Base-by-base conservation (phyloP, 306 rosid genomes). In the Fragaria ananassa region DNA sequence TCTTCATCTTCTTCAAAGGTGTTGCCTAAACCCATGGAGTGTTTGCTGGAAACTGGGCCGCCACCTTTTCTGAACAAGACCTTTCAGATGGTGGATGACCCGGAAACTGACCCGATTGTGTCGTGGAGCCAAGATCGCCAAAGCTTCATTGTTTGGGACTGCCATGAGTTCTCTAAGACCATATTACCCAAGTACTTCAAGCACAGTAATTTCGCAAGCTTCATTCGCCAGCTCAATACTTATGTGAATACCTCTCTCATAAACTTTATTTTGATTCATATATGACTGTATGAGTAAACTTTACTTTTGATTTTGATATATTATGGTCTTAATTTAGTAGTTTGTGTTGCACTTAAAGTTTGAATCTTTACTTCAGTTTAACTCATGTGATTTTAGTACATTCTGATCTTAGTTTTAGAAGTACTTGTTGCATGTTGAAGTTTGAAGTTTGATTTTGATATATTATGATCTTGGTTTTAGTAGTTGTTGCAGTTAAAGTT, bases 221-320 rank as follows among this genome's bases (percentile, higher is more conserved):
- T 95, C 86, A 78, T 95, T 67, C 99, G 99, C 77, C 99, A 95
- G 83, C 99, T 95, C 72, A 95, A 95, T 21, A 95, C 97, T 74
- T 95, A 95, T 2, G 99, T 95, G 68, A 86, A 90, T 80, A 14
- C 42, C 0, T 64, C 34, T 25, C 17, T 7, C n/a, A 15, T 71
- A 18, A 17, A 74, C 8, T 25, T 27, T 39, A 11, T 46, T 53
- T 51, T 8, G 12, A n/a, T 8, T 18, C 13, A 31, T 29, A 46
- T 46, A 3, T 46, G 51, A 46, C 5, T 41, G 8, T 5, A 5
- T 37, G 41, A 4, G 35, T 71, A 18, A 17, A 74, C 8, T 25
- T 27, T 39, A 11, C 58, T 53, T 31, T 51, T 8, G 12, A 9
- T 31, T 50, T 17, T 19, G 3, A 7, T 8, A 6, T 9, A 15